phyloP scores from a whole-genome alignment of 1,139 yeast species.

The Magnusiomyces suaveolens region DNA sequence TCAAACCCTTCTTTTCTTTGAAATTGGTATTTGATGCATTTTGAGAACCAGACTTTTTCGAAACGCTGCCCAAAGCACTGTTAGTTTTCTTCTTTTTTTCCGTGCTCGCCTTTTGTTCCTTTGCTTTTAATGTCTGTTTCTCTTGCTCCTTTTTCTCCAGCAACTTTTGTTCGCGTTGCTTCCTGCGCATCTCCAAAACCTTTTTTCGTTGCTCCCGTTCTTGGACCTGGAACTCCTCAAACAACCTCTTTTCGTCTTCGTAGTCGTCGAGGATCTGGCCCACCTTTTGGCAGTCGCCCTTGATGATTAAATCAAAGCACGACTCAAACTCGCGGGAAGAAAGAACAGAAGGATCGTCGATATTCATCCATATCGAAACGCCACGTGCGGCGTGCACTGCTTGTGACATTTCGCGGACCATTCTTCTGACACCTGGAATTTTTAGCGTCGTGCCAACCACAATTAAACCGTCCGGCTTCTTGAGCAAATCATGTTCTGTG shows the following conservation, averaged over 20 bases:
- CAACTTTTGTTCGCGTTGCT: conserved; percentile 11
- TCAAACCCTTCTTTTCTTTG: neutral
- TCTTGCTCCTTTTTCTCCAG: neutral
- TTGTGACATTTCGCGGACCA: conserved; percentile 61
- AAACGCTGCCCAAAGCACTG: neutral
- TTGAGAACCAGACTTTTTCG: neutral
- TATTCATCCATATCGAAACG: conserved; percentile 48
- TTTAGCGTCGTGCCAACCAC: conserved; percentile 81
- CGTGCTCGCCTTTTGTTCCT: neutral
- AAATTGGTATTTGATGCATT: neutral
- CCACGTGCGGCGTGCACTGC: conserved; percentile 54
- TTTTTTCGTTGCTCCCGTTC: conserved; percentile 12
- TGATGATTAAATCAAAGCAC: conserved; percentile 44
- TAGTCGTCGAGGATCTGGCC: conserved; percentile 33
- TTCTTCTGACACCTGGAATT: conserved; percentile 75
- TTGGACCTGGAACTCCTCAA: conserved; percentile 12
- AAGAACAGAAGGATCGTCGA: conserved; percentile 39
- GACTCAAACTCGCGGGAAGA: conserved; percentile 42
- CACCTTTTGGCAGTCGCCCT: conserved; percentile 51
- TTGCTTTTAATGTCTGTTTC: neutral
- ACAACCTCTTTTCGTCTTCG: conserved; percentile 21
- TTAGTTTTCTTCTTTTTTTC: neutral
- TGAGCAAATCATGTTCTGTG: conserved; percentile 52
- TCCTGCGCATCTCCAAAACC: conserved; percentile 9
- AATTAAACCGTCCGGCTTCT: conserved; percentile 64